Evolutionary conservation across 1,284 basidiomycete genomes (phyloP), one percentile per base, ranked within the genome.

Genomic region (Puccinia brachypodii): DNA sequence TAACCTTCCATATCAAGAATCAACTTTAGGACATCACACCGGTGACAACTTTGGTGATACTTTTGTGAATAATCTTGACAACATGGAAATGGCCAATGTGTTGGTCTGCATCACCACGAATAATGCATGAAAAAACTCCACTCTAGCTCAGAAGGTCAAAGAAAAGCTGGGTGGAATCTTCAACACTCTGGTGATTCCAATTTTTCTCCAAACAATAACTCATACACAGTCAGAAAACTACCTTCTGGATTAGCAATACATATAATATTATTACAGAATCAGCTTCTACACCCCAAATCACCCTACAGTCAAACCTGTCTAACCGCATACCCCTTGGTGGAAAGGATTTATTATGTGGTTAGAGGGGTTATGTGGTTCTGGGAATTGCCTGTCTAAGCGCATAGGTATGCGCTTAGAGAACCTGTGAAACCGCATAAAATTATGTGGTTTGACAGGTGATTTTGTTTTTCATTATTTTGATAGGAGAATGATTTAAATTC

Each of bases 61-160:
- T 4, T 31, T 73, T 53, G 16, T 53, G 1, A 44, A 73, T n/a
- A 73, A 16, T 7, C 71, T 73, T 47, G 14, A 73, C 14, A 53
- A 53, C 1, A 11, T 73, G 71, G 71, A 33, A 50, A 8, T 40
- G 4, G 19, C 38, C 25, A 25, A 69, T 14, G 13, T 9, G 44
- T 19, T 73, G 1, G 19, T 53, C n/a, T 33, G 44, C 28, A 73
- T 73, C 31, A 73, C 47, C 13, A 16, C 71, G 14, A 28, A 73
- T 33, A 73, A 73, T 56, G 71, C 71, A n/a, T 73, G 44, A 6
- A 56, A n/a, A 25, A 73, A 73, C 31, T 22, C n/a, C 2, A 68
- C 66, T 19, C 22, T 68, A n/a, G 36, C 66, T 11, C 1, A 22
- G 2, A 33, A 8, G 11, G 66, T 44, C 33, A 31, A 66, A 68